Conservation (phyloP, 495 filamentous ascomycete genomes). For the Ramalina intermedia region DNA sequence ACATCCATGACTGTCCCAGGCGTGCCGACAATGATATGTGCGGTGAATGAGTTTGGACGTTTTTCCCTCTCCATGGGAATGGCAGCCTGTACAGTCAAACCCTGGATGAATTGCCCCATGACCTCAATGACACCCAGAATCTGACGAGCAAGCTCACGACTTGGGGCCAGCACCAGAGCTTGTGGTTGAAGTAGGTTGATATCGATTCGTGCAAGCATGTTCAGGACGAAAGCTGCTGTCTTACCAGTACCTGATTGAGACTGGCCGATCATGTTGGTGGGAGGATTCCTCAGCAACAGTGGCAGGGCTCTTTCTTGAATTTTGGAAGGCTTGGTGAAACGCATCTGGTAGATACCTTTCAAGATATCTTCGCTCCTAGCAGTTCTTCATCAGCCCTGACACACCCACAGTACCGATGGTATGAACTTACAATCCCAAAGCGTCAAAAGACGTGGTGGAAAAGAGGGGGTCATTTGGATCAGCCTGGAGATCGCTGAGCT, state of each 20-base stretch:
- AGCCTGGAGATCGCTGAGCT: slow-evolving; percentile 57
- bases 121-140: slow-evolving; percentile 67
- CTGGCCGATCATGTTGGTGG: slow-evolving; percentile 87
- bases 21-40: slow-evolving; percentile 77
- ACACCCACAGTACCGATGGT: not conserved
- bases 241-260: slow-evolving; percentile 98
- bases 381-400: not conserved
- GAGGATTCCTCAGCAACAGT: slow-evolving; percentile 67
- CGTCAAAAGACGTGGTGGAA: slow-evolving; percentile 71
- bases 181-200: slow-evolving; percentile 51
- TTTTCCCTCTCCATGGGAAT: slow-evolving; percentile 59
- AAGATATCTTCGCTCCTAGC: slow-evolving; percentile 36
- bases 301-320: slow-evolving; percentile 90
- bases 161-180: slow-evolving; percentile 80
- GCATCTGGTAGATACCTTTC: slow-evolving; percentile 58
- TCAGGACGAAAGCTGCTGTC: slow-evolving; percentile 90
- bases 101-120: slow-evolving; percentile 70
- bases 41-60: slow-evolving; percentile 44
- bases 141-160: slow-evolving; percentile 87
- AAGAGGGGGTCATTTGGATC: slow-evolving; percentile 78
- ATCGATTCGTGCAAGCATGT: slow-evolving; percentile 75
- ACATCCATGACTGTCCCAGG: slow-evolving; percentile 86
- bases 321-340: slow-evolving; percentile 90
- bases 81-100: slow-evolving; percentile 57
- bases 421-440: slow-evolving; percentile 62